Percentiles rank a stretch among this genome's conserved stretches.
Evolutionary conservation across 371 early-diverging fungal genomes (phyloP).

Genomic region (Rhizopus stolonifer): DNA sequence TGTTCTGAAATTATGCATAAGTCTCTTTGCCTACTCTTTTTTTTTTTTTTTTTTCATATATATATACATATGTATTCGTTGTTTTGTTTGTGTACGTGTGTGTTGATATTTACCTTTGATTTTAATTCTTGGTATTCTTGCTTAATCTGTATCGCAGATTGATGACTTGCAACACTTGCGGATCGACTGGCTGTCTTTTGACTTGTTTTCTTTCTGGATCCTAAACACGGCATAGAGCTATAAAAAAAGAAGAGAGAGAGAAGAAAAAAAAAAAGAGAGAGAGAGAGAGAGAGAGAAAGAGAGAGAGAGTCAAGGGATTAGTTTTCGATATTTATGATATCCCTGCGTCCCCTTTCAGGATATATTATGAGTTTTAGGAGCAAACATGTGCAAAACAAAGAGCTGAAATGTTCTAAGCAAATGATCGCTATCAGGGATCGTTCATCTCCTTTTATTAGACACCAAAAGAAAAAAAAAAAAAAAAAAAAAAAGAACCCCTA

Average conservation of each 20-base stretch:
- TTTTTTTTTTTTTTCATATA: no score
- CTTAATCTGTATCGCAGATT: slow-evolving; percentile 31
- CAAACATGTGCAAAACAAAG: slow-evolving; percentile 1
- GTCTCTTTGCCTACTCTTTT: no score
- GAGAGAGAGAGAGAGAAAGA: not conserved
- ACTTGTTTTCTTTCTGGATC: slow-evolving; percentile 18
- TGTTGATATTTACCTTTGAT: slow-evolving; percentile 24
- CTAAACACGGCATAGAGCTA: slow-evolving; percentile 24
- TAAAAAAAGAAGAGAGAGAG: slow-evolving; percentile 5
- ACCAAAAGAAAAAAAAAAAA: no score
- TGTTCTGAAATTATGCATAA: slow-evolving; percentile 25
- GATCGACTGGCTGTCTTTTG: slow-evolving; percentile 4
- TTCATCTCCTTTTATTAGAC: not conserved
- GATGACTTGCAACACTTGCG: slow-evolving; percentile 11
- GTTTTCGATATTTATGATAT: not conserved
- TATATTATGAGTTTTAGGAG: not conserved
- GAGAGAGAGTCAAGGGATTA: not conserved
- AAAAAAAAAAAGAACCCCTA: no score
- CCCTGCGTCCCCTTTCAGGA: not conserved
- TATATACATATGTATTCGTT: no score
- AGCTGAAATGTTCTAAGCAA: not conserved
- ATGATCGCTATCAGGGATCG: not conserved
- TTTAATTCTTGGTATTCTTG: slow-evolving; percentile 47
- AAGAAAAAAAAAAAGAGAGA: slow-evolving; percentile 2
- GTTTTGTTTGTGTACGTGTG: no score